These are phyloP conservation scores for Pythium angustatum DNA, from an alignment of 352 stramenopile genomes.

Conservation along the genomic window DNA sequence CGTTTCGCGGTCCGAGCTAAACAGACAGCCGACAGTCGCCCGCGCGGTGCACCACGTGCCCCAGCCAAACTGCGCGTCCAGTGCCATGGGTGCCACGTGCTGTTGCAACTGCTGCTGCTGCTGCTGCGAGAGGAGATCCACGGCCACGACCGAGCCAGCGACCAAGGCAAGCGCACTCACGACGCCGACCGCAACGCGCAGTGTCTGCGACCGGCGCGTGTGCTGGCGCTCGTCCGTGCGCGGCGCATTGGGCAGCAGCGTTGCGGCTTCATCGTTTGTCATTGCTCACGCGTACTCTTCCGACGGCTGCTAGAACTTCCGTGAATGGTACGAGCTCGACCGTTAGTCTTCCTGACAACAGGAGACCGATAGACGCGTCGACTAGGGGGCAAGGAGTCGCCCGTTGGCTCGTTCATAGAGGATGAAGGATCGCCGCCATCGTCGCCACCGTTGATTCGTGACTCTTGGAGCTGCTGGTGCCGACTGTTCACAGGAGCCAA, in stretches of 20 bases:
- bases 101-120: conserved; percentile 5
- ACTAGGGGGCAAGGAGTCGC: too few relatives aligned
- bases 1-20: conserved; percentile 35
- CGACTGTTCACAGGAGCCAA: too few relatives aligned
- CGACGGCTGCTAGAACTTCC: background rate
- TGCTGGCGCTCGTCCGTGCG: background rate
- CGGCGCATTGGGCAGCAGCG: conserved; percentile 18
- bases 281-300: background rate
- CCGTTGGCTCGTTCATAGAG: background rate
- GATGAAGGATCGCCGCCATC: background rate
- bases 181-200: conserved; percentile 21
- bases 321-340: background rate
- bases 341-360: too few relatives aligned
- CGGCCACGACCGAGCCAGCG: conserved; percentile 29
- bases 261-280: conserved; percentile 9
- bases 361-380: too few relatives aligned
- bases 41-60: conserved; percentile 30
- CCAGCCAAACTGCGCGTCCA: conserved; percentile 35
- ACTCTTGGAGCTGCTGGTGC: too few relatives aligned
- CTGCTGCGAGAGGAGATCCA: conserved; percentile 23
- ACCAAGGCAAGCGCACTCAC: conserved; percentile 24
- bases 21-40: conserved; percentile 28
- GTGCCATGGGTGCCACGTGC: background rate
- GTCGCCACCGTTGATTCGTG: conserved; percentile 20
- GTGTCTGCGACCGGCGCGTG: conserved; percentile 7